Evolutionary conservation across 495 filamentous ascomycete genomes (phyloP).

Genomic region (Amorphotheca resinae): DNA sequence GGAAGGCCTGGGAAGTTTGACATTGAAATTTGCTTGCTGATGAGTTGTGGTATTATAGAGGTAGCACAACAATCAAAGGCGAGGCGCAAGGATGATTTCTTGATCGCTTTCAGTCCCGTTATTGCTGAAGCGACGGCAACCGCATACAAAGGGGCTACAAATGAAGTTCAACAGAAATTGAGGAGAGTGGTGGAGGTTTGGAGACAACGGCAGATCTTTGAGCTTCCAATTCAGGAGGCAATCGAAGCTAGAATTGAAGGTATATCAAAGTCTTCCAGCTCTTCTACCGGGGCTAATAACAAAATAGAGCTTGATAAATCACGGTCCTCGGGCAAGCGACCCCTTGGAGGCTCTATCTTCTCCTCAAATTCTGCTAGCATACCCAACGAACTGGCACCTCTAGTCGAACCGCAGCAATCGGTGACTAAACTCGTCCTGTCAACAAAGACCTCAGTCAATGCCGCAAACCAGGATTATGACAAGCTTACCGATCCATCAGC

Average conservation of each 20-base stretch:
- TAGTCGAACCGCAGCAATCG: constrained; percentile 59
- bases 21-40: constrained; percentile 15
- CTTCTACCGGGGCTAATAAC: not conserved
- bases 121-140: constrained; percentile 73
- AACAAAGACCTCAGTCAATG: constrained; percentile 46
- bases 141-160: constrained; percentile 76
- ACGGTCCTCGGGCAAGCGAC: constrained; percentile 48
- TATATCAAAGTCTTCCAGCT: constrained; percentile 26
- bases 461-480: constrained; percentile 67
- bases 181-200: constrained; percentile 87
- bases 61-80: constrained; percentile 91
- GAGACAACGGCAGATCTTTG: constrained; percentile 80
- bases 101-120: constrained; percentile 78
- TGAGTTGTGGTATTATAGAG: constrained; percentile 41
- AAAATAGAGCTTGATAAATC: constrained; percentile 64
- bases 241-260: constrained; percentile 71
- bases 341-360: constrained; percentile 54
- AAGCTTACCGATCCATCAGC: constrained; percentile 61
- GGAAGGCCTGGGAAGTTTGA: not conserved
- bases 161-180: constrained; percentile 78
- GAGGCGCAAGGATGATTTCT: constrained; percentile 80
- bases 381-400: constrained; percentile 63
- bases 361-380: constrained; percentile 42
- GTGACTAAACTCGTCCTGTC: constrained; percentile 55
- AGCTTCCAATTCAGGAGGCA: constrained; percentile 56